Percentiles rank a stretch among this genome's conserved stretches.
Conservation (phyloP, 305 asterid species). For the Lippia alba region DNA sequence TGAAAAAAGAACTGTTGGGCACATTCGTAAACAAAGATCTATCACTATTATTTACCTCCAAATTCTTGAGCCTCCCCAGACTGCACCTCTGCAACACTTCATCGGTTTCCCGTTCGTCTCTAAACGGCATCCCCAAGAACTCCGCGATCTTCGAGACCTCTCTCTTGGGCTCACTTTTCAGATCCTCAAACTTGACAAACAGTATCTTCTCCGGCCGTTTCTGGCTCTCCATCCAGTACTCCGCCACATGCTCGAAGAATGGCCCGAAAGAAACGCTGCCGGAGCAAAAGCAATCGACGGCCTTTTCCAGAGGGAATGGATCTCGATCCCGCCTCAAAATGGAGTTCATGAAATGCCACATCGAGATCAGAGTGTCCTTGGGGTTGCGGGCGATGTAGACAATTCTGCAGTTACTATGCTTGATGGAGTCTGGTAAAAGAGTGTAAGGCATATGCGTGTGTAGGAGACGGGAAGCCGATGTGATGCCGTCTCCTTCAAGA, state of each 20-base stretch:
- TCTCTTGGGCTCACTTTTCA: slow-evolving; percentile 44
- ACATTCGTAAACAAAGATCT: slow-evolving; percentile 41
- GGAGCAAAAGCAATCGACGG: slow-evolving; percentile 52
- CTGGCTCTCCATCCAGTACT: slow-evolving; percentile 52
- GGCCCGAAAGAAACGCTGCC: slow-evolving; percentile 59
- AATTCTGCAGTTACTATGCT: slow-evolving; percentile 42
- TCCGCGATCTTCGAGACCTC: slow-evolving; percentile 46
- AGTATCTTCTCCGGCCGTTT: slow-evolving; percentile 50
- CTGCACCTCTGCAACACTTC: slow-evolving; percentile 52
- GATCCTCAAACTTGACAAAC: slow-evolving; percentile 57
- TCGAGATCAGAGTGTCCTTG: slow-evolving; percentile 35
- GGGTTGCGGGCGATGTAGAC: slow-evolving; percentile 67
- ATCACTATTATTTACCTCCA: slow-evolving; percentile 52
- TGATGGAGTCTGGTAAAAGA: slow-evolving; percentile 50
- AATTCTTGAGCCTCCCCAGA: slow-evolving; percentile 50
- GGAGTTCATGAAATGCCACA: slow-evolving; percentile 57
- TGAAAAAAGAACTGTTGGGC: slow-evolving; percentile 49
- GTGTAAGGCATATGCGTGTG: slow-evolving; percentile 57
- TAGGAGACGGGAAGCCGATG: slow-evolving; percentile 49
- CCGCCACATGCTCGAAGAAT: slow-evolving; percentile 51
- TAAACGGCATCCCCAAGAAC: slow-evolving; percentile 52
- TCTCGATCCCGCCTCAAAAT: slow-evolving; percentile 40
- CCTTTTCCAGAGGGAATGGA: slow-evolving; percentile 49
- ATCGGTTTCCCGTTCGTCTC: slow-evolving; percentile 38
- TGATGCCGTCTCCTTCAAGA: slow-evolving; percentile 32